These are phyloP conservation scores for Thuja plicata DNA, from an alignment of 83 land plant genomes.

Conservation along the genomic window DNA sequence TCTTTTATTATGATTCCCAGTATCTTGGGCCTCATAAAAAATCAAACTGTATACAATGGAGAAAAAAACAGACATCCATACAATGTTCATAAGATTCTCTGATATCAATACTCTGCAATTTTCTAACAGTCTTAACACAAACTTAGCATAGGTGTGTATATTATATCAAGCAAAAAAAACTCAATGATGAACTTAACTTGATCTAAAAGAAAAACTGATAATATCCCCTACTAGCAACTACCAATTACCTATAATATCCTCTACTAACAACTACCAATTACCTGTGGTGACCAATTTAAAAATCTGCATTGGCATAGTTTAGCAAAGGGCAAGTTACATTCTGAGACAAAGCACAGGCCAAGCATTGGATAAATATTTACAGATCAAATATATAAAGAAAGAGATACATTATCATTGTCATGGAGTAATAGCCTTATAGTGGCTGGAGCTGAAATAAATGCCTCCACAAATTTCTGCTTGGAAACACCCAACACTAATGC, in stretches of 20 bases:
- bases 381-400: neutral
- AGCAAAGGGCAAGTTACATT: neutral
- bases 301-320: neutral
- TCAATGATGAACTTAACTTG: neutral
- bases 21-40: too few species aligned
- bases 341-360: neutral
- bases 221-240: too few species aligned
- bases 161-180: neutral
- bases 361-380: neutral
- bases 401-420: conserved; percentile 34
- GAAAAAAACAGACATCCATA: neutral
- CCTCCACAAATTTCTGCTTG: conserved; percentile 34
- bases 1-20: too few species aligned
- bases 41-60: neutral
- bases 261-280: neutral
- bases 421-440: conserved; percentile 79
- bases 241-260: too few species aligned
- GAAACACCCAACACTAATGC: conserved; percentile 53
- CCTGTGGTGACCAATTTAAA: neutral
- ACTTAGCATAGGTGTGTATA: neutral
- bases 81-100: neutral
- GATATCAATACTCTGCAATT: neutral
- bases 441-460: conserved; percentile 63
- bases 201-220: neutral
- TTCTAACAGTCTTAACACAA: neutral